Conservation (phyloP, 257 asterid genomes). For the Nicotiana obtusifolia region DNA sequence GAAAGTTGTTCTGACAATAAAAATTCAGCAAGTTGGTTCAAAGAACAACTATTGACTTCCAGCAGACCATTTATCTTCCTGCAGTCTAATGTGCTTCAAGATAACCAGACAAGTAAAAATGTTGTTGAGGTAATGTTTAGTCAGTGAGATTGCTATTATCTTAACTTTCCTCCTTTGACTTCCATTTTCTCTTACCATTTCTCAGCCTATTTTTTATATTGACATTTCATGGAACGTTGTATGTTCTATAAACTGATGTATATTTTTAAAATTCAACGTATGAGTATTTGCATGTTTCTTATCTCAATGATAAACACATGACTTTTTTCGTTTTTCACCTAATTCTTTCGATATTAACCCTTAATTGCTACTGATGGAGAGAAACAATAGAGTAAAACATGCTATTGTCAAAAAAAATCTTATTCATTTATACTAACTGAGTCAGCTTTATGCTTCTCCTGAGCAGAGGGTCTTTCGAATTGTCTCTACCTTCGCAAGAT, state of each 20-base stretch:
- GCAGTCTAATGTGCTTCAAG: neutral
- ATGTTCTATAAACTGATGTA: neutral
- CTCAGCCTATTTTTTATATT: neutral
- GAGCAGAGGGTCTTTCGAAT: no score
- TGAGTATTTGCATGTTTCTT: no score
- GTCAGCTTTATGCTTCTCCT: no score
- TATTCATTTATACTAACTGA: no score
- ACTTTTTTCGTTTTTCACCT: neutral
- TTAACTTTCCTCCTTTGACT: no score
- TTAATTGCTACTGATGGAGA: no score
- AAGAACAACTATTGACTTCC: neutral
- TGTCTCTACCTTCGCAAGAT: no score
- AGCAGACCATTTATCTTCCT: neutral
- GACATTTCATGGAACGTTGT: neutral
- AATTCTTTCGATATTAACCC: neutral
- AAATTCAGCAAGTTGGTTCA: neutral
- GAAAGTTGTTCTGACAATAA: neutral
- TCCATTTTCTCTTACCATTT: neutral
- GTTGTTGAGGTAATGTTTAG: neutral
- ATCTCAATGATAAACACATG: no score
- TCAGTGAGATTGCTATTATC: no score
- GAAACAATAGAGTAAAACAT: no score
- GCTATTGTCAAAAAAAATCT: no score
- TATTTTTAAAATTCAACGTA: no score
- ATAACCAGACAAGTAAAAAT: neutral